These are phyloP conservation scores for Aureobasidium pullulans DNA, from an alignment of 2,329 filamentous ascomycete species.

Conservation along the genomic window DNA sequence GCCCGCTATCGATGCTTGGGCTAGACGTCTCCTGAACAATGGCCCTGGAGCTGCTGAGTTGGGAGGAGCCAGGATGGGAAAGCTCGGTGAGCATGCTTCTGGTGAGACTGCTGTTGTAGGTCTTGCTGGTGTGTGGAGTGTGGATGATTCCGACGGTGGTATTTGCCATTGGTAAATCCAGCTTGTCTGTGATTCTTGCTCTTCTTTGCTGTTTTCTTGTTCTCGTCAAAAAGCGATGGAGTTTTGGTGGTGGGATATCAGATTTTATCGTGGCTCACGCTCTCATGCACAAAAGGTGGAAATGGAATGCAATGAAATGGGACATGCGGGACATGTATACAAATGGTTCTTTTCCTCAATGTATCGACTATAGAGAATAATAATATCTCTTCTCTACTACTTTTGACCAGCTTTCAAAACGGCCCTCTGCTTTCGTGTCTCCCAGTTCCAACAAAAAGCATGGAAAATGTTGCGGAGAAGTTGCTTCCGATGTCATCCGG, in stretches of 20 bases:
- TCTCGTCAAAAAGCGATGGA: conserved; percentile 3
- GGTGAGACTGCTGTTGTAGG: conserved; percentile 57
- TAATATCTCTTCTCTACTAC: background rate
- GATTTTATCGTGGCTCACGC: background rate
- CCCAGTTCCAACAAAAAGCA: too few relatives aligned
- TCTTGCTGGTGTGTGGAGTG: conserved; percentile 78
- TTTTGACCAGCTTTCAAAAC: background rate
- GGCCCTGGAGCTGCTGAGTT: conserved; percentile 35
- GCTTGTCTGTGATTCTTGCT: background rate
- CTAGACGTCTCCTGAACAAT: conserved; percentile 49
- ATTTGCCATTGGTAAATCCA: conserved; percentile 45
- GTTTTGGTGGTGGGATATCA: background rate
- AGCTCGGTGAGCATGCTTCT: conserved; percentile 44
- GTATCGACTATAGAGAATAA: background rate
- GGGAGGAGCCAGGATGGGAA: conserved; percentile 42
- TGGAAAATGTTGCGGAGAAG: too few relatives aligned
- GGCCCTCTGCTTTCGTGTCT: background rate
- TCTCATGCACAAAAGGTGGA: background rate
- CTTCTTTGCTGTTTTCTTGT: background rate
- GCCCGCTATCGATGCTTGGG: conserved; percentile 68
- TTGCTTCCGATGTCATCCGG: too few relatives aligned
- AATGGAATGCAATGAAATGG: background rate
- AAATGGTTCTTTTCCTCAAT: background rate
- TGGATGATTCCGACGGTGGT: conserved; percentile 69
- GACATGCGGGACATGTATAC: conserved; percentile 2